A percentile compares a stretch with the other conserved stretches of the same genome.
These are phyloP conservation scores for Pleochaeta shiraiana DNA, from an alignment of 2,329 filamentous ascomycete species.

Conservation along the genomic window DNA sequence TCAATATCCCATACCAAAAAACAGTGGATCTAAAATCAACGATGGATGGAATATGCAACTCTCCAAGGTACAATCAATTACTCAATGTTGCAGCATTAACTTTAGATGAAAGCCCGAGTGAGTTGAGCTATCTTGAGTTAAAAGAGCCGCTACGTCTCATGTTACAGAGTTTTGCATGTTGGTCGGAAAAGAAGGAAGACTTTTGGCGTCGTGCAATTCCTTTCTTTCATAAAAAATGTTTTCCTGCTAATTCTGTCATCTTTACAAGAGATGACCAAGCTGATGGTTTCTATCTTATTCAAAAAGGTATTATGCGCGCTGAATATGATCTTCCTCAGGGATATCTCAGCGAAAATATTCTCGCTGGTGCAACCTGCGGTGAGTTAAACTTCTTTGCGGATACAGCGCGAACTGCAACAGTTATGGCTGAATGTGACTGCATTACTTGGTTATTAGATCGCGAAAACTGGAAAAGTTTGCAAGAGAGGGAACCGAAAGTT, in stretches of 20 bases:
- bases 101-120: conserved; percentile 39
- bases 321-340: conserved; percentile 89
- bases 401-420: conserved; percentile 69
- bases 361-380: conserved; percentile 85
- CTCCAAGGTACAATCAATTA: conserved; percentile 59
- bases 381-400: conserved; percentile 94
- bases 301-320: conserved; percentile 69
- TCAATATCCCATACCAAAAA: conserved; percentile 11
- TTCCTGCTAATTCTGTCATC: conserved; percentile 45
- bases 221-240: conserved; percentile 54
- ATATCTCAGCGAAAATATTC: conserved; percentile 71
- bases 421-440: conserved; percentile 60
- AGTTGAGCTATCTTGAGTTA: conserved; percentile 59
- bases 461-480: conserved; percentile 49
- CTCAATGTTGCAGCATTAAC: conserved; percentile 58
- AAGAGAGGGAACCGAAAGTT: conserved; percentile 51
- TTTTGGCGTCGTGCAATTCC: conserved; percentile 72
- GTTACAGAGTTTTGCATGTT: conserved; percentile 81
- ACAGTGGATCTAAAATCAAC: conserved; percentile 17
- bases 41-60: conserved; percentile 40
- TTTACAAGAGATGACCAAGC: conserved; percentile 60
- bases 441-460: conserved; percentile 63
- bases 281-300: conserved; percentile 73
- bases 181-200: conserved; percentile 72
- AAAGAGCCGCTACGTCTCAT: conserved; percentile 80